Evolutionary conservation across 108 stramenopile species (phyloP).

Genomic region (Stephanodiscus minutulus): DNA sequence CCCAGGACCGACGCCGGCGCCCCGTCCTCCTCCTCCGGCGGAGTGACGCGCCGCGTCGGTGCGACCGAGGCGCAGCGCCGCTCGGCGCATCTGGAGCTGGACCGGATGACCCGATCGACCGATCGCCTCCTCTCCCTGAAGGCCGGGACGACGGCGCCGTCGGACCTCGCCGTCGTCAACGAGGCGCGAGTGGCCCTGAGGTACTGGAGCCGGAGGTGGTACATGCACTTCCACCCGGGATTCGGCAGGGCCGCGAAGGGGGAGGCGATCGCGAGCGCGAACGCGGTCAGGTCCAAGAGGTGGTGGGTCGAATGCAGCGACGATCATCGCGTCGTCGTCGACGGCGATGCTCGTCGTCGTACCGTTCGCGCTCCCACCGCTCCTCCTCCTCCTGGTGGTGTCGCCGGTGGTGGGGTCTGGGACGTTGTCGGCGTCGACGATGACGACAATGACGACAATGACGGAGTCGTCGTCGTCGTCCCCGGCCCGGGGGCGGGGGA

Average conservation of each 20-base stretch:
- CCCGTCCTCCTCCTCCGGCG: not conserved
- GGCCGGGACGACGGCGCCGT: not conserved
- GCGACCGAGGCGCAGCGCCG: constrained; percentile 43
- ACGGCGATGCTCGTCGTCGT: not conserved
- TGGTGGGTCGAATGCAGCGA: not conserved
- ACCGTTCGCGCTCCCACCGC: not conserved
- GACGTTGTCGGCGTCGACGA: not conserved
- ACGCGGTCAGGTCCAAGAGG: constrained; percentile 10
- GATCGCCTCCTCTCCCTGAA: constrained; percentile 31
- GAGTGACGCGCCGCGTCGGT: no score
- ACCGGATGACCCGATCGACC: constrained; percentile 42
- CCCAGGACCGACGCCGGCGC: no score
- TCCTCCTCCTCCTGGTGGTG: no score
- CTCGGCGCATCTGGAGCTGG: constrained; percentile 38
- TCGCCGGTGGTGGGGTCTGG: not conserved
- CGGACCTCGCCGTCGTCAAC: constrained; percentile 31
- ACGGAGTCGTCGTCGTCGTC: not conserved
- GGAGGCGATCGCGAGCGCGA: constrained; percentile 23
- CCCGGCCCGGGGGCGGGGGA: not conserved
- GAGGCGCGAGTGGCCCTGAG: constrained; percentile 35
- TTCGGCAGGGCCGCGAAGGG: constrained; percentile 51
- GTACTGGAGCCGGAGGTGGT: constrained; percentile 49
- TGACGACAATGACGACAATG: not conserved
- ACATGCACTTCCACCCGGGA: constrained; percentile 52
- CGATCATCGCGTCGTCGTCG: not conserved